phyloP scores from a whole-genome alignment of 805 yeast species.

The Metschnikowia anglica region DNA sequence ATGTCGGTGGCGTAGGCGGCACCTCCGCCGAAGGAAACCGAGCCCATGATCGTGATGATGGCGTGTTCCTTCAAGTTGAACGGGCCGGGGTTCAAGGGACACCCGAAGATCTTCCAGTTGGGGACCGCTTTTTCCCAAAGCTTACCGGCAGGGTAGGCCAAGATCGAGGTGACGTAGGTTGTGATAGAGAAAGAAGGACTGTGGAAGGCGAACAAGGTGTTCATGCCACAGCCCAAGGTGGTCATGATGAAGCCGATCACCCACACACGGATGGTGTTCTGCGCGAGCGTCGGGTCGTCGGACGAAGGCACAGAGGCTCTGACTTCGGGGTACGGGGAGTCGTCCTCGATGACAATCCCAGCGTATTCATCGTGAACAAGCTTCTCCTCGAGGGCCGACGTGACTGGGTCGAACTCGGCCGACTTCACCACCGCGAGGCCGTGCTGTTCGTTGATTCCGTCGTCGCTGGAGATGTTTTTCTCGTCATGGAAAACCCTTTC shows the following conservation, averaged over 20 bases:
- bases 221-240: conserved; percentile 57
- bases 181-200: conserved; percentile 53
- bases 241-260: conserved; percentile 48
- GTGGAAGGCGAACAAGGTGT: conserved; percentile 58
- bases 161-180: conserved; percentile 54
- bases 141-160: conserved; percentile 61
- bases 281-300: conserved; percentile 50
- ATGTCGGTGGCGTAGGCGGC: conserved; percentile 61
- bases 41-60: conserved; percentile 53
- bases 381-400: conserved; percentile 16
- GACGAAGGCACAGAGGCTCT: conserved; percentile 57
- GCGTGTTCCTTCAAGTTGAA: conserved; percentile 63
- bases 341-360: conserved; percentile 20
- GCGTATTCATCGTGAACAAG: conserved; percentile 21
- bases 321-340: conserved; percentile 61
- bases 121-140: conserved; percentile 43
- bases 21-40: conserved; percentile 40
- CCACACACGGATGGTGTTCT: conserved; percentile 59
- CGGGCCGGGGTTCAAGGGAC: conserved; percentile 56
- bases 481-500: conserved; percentile 15
- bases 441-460: conserved; percentile 3
- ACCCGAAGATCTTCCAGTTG: conserved; percentile 34
- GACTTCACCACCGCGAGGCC: conserved; percentile 18
- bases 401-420: conserved; percentile 20
- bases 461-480: conserved; percentile 14